Base-by-base conservation (phyloP, 129 eudicot species). In the Flaveria brownii region DNA sequence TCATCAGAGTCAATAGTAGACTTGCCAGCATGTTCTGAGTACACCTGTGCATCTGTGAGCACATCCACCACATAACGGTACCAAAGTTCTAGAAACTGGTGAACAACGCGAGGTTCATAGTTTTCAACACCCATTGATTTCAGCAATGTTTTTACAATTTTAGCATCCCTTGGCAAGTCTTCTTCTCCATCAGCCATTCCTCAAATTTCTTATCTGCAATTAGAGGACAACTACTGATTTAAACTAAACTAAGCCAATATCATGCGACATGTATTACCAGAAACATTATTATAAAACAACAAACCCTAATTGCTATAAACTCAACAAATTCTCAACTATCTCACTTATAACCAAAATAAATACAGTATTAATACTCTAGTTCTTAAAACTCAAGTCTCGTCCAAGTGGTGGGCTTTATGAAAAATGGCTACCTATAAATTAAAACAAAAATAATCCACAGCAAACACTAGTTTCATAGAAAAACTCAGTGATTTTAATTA, bases 81-180 rank as follows among this genome's bases (percentile, higher is more conserved):
- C 93, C 98, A 93, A 8, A 90, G 85, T 81, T 93, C 98, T 71
- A 90, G 79, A 71, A 93, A 88, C 75, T 93, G 97, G 84, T 93
- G 97, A 36, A 93, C 78, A 41, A 90, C 97, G 17, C 91, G 90
- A 56, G 96, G 96, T 70, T 93, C 97, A 47, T 93, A 90, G 43
- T 87, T 88, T 22, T 88, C 97, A 26, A 93, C 96, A 13, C 89
- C 93, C 97, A 93, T 93, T 13, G 97, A 93, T 76, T 85, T 91
- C 16, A 93, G 66, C 73, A 93, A 83, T 16, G 87, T 76, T 85
- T 91, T 93, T n/a, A 93, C 93, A 78, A 93, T 88, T 70, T 90
- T 90, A 7, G 98, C 98, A 82, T 93, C 98, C 76, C 96, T 85
- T 1, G 98, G 98, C 85, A 93, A 72, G 39, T 93, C 88, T 47